Base-by-base conservation (phyloP, 2,329 filamentous ascomycete genomes). In the Sporothrix luriei region DNA sequence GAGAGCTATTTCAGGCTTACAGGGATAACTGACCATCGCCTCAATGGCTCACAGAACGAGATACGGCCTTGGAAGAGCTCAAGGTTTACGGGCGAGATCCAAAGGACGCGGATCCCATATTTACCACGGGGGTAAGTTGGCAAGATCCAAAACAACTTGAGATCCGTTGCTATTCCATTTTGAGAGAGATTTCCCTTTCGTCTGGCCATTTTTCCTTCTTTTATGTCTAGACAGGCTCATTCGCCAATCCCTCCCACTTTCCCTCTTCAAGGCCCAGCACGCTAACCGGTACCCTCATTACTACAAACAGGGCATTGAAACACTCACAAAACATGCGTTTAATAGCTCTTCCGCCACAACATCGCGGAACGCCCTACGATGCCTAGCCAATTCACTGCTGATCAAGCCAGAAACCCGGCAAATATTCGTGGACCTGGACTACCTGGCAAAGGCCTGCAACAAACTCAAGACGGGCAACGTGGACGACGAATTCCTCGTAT, bases 401-500 rank as follows among this genome's bases (percentile, higher is more conserved):
- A 84, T 96, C 21, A 84, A 88, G 72, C 82, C 86, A 11, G 82
- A 86, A 52, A 89, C 90, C 54, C 87, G 92, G 66, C 90, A 94
- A 77, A 84, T 86, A 57, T 89, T 95, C 68, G 88, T 93, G 16
- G 87, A 93, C 75, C 81, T 92, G 26, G 90, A 86, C 10, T 90
- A 87, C 76, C 87, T 87, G 52, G 80, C 84, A 19, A 90, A 89
- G 74, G 87, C 90, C 21, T 93, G 92, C 70, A 84, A 87, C 69
- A 88, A 86, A 72, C 84, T 97, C 54, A 90, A 90, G 83, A 88
- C 85, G 70, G 90, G 93, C 72, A 89, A 84, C 74, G 84, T 86
- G 69, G 93, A 98, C 72, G 90, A 97, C 74, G 94, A 98, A 76
- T 97, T 98, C 78, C 83, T 98, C 1, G 81, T 86, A 71, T 90